Base-by-base conservation (phyloP, 2,329 filamentous ascomycete species). In the Sclerotiophoma versabilis region DNA sequence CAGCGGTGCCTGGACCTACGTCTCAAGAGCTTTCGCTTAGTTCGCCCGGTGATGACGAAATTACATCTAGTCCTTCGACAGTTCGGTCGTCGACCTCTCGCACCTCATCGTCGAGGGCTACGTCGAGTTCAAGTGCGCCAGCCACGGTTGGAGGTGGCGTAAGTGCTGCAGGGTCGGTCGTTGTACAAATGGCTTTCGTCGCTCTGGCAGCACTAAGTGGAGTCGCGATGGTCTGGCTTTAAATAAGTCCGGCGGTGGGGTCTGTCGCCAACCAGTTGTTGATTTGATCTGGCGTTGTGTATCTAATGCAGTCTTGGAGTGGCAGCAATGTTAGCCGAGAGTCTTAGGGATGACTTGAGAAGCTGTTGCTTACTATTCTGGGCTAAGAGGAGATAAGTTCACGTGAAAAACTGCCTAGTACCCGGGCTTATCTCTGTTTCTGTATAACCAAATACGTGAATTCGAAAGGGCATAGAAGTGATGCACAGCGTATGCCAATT, bases 161-260 rank as follows among this genome's bases (percentile, higher is more conserved):
- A 7, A 53, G 49, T 23, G 32, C 17, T 20, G 49, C 30, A 14
- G 30, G 19, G 12, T 19, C 36, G 14, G n/a, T 25, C 4, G 30
- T 27, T 26, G 49, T 53, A 5, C 30, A 48, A 15, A 47, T 37
- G 14, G 5, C 11, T 1, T 23, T 47, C 2, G 25, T 48, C 3
- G 15, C 5, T 17, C 7, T 42, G 4, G 43, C 30, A 20, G 42
- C 25, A 4, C 8, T 42, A 14, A 37, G 49, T 22, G 49, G 43
- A 4, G 3, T 53, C 11, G 14, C 43, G 19, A 48, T 47, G 49
- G 1, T 53, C 5, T 48, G 29, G 49, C 43, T 53, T 20, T 47
- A 14, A 19, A 3, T 3, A 4, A 17, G 8, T 20, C 9, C 17
- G 12, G 0, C 6, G n/a, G 17, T 30, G 11, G 5, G 2, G 2